A percentile compares a stretch with the other conserved stretches of the same genome.
Evolutionary conservation across 768 basidiomycete species (phyloP).

Genomic region (Amanita molliuscula): DNA sequence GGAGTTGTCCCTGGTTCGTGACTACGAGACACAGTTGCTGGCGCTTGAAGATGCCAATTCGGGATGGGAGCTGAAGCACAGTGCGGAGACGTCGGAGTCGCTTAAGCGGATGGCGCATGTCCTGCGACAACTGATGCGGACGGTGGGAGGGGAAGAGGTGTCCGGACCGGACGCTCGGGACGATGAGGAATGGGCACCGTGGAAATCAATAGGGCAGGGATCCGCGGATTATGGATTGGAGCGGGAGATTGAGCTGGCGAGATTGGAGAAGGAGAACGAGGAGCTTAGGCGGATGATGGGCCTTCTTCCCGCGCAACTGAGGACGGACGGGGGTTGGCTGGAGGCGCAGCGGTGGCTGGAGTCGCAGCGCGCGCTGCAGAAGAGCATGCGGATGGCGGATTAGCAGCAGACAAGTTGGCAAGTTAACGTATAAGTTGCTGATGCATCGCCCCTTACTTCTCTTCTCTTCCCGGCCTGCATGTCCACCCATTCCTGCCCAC

Average conservation of each 20-base stretch:
- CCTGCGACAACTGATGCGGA: slow-evolving; percentile 61
- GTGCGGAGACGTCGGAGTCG: slow-evolving; percentile 56
- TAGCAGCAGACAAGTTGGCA: slow-evolving; percentile 1
- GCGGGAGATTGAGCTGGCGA: slow-evolving; percentile 81
- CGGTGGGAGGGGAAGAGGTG: slow-evolving; percentile 56
- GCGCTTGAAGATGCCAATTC: slow-evolving; percentile 62
- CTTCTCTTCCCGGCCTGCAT: neutral
- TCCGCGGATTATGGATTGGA: slow-evolving; percentile 71
- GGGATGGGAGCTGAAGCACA: slow-evolving; percentile 43
- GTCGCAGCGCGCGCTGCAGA: slow-evolving; percentile 26
- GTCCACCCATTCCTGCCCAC: neutral
- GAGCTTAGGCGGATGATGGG: slow-evolving; percentile 67
- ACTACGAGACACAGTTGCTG: slow-evolving; percentile 83
- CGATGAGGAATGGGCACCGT: slow-evolving; percentile 30
- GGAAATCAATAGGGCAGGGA: slow-evolving; percentile 20
- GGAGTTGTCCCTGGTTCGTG: slow-evolving; percentile 80
- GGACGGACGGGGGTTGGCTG: slow-evolving; percentile 7
- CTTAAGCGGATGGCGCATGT: slow-evolving; percentile 60
- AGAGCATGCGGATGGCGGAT: slow-evolving; percentile 19
- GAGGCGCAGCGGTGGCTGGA: slow-evolving; percentile 15
- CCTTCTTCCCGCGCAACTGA: slow-evolving; percentile 13
- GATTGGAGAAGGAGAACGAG: slow-evolving; percentile 83
- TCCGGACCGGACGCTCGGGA: slow-evolving; percentile 22
- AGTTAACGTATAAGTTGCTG: neutral
- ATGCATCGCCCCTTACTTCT: neutral